Evolutionary conservation across 345 rosid species (phyloP).

Genomic region (Bretschneidera sinensis): DNA sequence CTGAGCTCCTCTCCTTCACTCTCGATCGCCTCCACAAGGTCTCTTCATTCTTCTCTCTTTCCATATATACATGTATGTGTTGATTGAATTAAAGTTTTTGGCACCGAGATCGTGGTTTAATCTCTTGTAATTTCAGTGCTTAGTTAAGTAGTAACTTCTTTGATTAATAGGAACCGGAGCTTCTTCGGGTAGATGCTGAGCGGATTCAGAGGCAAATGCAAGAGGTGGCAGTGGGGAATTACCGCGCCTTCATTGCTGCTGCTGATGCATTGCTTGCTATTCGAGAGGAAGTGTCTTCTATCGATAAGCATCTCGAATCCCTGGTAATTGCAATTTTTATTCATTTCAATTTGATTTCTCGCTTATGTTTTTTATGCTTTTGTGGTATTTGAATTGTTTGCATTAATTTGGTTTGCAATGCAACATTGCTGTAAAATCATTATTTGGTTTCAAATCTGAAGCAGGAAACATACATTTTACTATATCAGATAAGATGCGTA

Average conservation of each 20-base stretch:
- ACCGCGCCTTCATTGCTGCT: constrained; percentile 91
- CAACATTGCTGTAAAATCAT: background rate
- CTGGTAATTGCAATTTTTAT: constrained; percentile 40
- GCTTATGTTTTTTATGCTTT: constrained; percentile 2
- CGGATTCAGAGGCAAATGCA: constrained; percentile 97
- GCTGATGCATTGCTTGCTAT: constrained; percentile 88
- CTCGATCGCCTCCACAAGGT: constrained; percentile 99
- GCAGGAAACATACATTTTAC: background rate
- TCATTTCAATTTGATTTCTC: background rate
- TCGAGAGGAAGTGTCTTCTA: constrained; percentile 74
- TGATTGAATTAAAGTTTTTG: constrained; percentile 2
- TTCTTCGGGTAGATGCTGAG: constrained; percentile 92
- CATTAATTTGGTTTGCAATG: no score
- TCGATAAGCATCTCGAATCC: constrained; percentile 86
- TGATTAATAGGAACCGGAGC: constrained; percentile 73
- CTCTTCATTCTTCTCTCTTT: background rate
- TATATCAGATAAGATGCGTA: no score
- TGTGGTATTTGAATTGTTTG: background rate
- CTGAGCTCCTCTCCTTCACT: constrained; percentile 97
- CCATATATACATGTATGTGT: background rate
- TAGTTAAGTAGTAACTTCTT: background rate
- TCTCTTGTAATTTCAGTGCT: background rate
- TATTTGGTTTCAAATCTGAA: background rate
- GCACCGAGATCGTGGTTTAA: background rate
- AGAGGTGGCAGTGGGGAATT: constrained; percentile 91